Conservation (phyloP, 83 land plant genomes). For the Picea mariana region DNA sequence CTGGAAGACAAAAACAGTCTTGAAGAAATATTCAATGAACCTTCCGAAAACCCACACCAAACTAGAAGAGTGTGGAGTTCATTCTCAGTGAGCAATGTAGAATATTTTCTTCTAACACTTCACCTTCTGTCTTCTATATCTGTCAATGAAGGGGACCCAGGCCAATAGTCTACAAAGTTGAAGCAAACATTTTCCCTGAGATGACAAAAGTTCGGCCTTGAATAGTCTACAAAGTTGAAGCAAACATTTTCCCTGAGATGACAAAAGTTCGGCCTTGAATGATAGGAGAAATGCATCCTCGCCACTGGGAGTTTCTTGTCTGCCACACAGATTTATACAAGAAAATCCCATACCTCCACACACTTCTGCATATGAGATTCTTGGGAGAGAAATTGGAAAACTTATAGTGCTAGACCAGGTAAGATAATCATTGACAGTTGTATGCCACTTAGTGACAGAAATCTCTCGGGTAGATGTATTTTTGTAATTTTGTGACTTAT, state of each 20-base stretch:
- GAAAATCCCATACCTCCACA: neutral
- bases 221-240: neutral
- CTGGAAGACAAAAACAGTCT: too few species aligned
- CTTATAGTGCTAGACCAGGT: neutral
- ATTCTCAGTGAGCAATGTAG: neutral
- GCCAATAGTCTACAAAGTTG: neutral
- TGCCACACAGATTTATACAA: neutral
- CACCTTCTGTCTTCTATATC: neutral
- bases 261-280: neutral
- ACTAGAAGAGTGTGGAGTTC: neutral
- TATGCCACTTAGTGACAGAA: neutral
- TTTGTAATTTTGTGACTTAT: too few species aligned
- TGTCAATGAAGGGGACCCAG: neutral
- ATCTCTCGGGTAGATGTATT: too few species aligned
- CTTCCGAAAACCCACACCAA: neutral
- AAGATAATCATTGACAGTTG: neutral
- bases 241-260: neutral
- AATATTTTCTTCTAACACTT: neutral
- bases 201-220: neutral
- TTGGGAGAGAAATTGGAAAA: neutral
- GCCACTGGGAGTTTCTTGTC: neutral
- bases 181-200: neutral
- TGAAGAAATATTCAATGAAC: too few species aligned
- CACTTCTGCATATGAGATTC: neutral
- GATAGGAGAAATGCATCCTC: neutral